Conservation (phyloP, 2,329 filamentous ascomycete genomes). For the Pestalotiopsis sp. region DNA sequence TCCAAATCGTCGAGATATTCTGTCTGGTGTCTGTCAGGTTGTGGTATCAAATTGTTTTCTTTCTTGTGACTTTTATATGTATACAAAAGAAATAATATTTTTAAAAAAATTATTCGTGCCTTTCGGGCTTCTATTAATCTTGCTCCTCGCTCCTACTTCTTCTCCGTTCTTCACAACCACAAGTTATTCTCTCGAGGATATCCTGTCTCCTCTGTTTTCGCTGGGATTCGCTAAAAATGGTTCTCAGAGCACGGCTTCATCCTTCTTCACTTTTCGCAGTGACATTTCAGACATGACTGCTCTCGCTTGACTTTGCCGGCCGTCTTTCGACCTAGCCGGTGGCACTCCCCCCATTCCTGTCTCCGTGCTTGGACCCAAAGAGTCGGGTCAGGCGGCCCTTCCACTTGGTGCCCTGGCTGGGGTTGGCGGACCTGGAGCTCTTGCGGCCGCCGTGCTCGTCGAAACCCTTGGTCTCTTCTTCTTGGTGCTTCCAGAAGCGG, state of each 20-base stretch:
- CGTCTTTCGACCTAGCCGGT: neutral
- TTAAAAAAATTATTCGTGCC: neutral
- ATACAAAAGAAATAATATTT: neutral
- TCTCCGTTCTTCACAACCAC: neutral
- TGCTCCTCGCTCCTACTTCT: neutral
- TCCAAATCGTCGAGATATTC: no score
- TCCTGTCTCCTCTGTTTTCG: neutral
- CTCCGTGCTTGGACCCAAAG: slow-evolving; percentile 9
- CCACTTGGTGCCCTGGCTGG: slow-evolving; percentile 1
- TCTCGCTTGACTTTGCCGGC: neutral
- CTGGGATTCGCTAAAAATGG: neutral
- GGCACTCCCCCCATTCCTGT: neutral
- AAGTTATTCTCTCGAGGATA: neutral
- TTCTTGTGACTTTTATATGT: neutral
- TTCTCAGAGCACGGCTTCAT: neutral
- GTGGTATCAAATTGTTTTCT: neutral
- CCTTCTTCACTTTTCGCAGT: neutral
- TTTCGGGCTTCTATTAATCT: neutral
- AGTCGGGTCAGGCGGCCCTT: slow-evolving; percentile 3
- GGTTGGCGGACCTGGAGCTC: neutral
- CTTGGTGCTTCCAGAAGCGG: slow-evolving; percentile 81
- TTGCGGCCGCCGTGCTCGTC: neutral
- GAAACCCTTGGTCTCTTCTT: slow-evolving; percentile 36
- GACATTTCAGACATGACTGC: neutral
- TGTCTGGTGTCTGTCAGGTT: no score